Conservation (phyloP, 768 basidiomycete species). For the Mycena kentingensis region DNA sequence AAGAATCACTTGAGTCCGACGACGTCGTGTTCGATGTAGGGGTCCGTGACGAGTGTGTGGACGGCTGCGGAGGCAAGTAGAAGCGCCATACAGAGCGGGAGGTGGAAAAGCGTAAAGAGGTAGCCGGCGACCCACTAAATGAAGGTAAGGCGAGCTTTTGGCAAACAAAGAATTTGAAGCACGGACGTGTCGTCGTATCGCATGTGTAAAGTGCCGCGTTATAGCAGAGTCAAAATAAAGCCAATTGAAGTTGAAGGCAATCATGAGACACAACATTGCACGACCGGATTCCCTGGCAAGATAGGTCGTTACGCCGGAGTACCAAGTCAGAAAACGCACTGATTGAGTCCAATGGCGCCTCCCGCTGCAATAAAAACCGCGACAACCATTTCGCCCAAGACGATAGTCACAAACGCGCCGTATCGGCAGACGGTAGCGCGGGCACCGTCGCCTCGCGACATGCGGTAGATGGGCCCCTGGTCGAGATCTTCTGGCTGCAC, state of each 20-base stretch:
- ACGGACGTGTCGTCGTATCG: conserved; percentile 24
- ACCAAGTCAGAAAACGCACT: conserved; percentile 1
- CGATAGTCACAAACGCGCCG: conserved; percentile 34
- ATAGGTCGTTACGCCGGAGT: not conserved
- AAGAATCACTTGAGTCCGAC: conserved; percentile 20
- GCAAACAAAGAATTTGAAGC: too few relatives aligned
- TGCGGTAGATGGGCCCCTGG: conserved; percentile 14
- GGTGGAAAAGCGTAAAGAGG: conserved; percentile 20
- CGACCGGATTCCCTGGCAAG: conserved; percentile 20
- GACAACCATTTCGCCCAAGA: conserved; percentile 26
- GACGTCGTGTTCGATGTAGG: conserved; percentile 5
- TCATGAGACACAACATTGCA: conserved; percentile 19
- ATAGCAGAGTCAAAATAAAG: conserved; percentile 22
- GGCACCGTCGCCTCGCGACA: conserved; percentile 7
- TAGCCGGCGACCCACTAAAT: conserved; percentile 22
- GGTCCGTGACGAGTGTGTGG: conserved; percentile 14
- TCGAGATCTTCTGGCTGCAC: conserved; percentile 17
- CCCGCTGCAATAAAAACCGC: conserved; percentile 17
- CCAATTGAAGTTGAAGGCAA: conserved; percentile 26
- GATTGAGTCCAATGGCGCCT: conserved; percentile 11
- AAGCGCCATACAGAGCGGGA: conserved; percentile 22
- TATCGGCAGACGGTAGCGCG: conserved; percentile 13
- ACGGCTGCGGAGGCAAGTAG: conserved; percentile 23
- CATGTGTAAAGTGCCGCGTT: conserved; percentile 21
- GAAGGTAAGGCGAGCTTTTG: too few relatives aligned